phyloP scores from a whole-genome alignment of 192 early-diverging fungal genomes.

The Gaertneriomyces semiglobifer region DNA sequence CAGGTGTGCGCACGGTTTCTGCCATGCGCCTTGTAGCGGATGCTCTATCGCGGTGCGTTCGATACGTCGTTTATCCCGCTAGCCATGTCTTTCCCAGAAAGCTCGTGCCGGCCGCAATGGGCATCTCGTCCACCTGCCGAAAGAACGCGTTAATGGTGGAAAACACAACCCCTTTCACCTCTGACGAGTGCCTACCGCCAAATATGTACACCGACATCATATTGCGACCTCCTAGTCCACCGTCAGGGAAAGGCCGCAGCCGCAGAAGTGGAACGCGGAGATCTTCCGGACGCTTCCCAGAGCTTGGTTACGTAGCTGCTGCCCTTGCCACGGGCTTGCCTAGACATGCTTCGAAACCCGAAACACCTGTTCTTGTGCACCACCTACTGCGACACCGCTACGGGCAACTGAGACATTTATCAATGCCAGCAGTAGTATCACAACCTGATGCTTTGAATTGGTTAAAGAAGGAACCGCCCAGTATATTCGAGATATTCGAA shows the following conservation, averaged over 20 bases:
- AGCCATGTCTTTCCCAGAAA: not conserved
- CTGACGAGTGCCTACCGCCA: not conserved
- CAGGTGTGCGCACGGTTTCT: not conserved
- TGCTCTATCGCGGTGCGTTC: constrained; percentile 9
- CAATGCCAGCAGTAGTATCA: constrained; percentile 27
- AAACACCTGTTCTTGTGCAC: not conserved
- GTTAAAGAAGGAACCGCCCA: constrained; percentile 24
- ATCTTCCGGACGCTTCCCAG: not conserved
- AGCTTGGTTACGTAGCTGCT: not conserved
- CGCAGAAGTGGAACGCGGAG: not conserved
- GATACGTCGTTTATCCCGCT: not conserved
- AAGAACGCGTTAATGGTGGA: not conserved
- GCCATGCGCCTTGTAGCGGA: constrained; percentile 10
- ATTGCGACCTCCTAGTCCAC: constrained; percentile 1
- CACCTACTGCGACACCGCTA: not conserved
- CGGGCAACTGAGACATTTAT: constrained; percentile 14
- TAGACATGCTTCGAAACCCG: not conserved
- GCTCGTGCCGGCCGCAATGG: not conserved
- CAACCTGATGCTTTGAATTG: constrained; percentile 12
- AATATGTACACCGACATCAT: not conserved
- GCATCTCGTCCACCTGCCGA: not conserved
- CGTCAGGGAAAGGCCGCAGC: constrained; percentile 6
- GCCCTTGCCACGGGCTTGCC: not conserved
- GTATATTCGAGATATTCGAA: constrained; percentile 33
- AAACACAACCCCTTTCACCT: not conserved